Conservation (phyloP, 2,329 filamentous ascomycete genomes). For the Cryoendolithus antarcticus region DNA sequence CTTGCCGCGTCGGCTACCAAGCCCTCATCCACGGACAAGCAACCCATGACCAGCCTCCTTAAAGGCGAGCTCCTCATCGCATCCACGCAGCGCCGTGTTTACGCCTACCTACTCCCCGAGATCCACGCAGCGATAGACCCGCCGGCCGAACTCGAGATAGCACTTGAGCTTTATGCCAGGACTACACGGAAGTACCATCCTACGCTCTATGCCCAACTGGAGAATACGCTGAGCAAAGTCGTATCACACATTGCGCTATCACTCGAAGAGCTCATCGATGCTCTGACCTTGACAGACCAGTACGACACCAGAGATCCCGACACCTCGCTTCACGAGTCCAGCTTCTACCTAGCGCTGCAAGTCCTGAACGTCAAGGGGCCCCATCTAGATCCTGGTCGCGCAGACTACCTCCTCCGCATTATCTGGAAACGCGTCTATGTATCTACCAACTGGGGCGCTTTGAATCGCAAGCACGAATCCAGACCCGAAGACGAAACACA, state of each 20-base stretch:
- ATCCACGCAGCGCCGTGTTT: conserved; percentile 20
- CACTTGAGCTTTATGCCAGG: conserved; percentile 51
- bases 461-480: conserved; percentile 60
- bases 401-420: conserved; percentile 43
- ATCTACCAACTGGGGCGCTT: conserved; percentile 68
- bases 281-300: conserved; percentile 64
- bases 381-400: conserved; percentile 40
- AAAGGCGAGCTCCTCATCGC: neutral
- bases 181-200: conserved; percentile 34
- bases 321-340: conserved; percentile 38
- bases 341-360: conserved; percentile 65
- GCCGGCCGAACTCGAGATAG: conserved; percentile 63
- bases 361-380: conserved; percentile 41
- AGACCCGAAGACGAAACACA: conserved; percentile 57
- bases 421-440: conserved; percentile 85
- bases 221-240: conserved; percentile 56
- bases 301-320: conserved; percentile 32
- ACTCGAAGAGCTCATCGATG: conserved; percentile 50
- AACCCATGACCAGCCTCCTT: neutral
- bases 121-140: conserved; percentile 66
- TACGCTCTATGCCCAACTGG: conserved; percentile 52
- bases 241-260: conserved; percentile 58
- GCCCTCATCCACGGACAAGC: neutral
- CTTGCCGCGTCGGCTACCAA: conserved; percentile 29
- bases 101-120: conserved; percentile 55